A percentile compares a stretch with the other conserved stretches of the same genome.
These are phyloP conservation scores for Hamigera avellanea DNA, from an alignment of 495 filamentous ascomycete genomes.

Conservation along the genomic window DNA sequence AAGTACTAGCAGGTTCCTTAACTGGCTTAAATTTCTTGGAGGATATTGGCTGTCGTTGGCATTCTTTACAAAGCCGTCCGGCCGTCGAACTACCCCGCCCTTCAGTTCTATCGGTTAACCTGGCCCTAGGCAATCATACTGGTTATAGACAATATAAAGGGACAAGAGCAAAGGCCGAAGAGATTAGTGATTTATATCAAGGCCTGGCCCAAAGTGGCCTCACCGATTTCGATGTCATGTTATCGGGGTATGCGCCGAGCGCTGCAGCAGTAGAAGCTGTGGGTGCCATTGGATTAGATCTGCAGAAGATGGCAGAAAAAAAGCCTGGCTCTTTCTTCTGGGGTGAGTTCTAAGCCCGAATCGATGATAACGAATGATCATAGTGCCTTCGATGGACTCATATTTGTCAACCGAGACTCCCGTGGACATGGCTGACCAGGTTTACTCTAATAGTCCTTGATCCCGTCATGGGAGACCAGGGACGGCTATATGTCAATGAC, in stretches of 20 bases:
- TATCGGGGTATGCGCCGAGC: slow-evolving; percentile 86
- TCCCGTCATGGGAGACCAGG: slow-evolving; percentile 97
- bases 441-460: slow-evolving; percentile 53
- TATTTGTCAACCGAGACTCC: too few species aligned
- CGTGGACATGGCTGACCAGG: slow-evolving; percentile 1
- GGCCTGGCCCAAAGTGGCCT: slow-evolving; percentile 74
- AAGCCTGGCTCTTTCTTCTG: slow-evolving; percentile 81
- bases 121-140: slow-evolving; percentile 86
- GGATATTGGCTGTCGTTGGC: slow-evolving; percentile 1
- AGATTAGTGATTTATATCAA: slow-evolving; percentile 75
- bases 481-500: slow-evolving; percentile 75
- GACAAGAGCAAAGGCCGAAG: slow-evolving; percentile 61
- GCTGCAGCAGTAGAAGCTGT: slow-evolving; percentile 74
- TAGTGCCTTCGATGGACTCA: too few species aligned
- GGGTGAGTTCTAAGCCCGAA: slow-evolving; percentile 34
- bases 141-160: slow-evolving; percentile 83
- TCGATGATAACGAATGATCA: background rate
- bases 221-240: slow-evolving; percentile 78
- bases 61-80: slow-evolving; percentile 1
- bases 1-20: too few species aligned
- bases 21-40: too few species aligned
- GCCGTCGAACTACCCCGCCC: background rate
- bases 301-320: slow-evolving; percentile 51
- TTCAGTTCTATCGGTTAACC: background rate
- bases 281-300: slow-evolving; percentile 68